These are phyloP conservation scores for Penicillium sp. DNA, from an alignment of 2,329 filamentous ascomycete genomes.

Conservation along the genomic window DNA sequence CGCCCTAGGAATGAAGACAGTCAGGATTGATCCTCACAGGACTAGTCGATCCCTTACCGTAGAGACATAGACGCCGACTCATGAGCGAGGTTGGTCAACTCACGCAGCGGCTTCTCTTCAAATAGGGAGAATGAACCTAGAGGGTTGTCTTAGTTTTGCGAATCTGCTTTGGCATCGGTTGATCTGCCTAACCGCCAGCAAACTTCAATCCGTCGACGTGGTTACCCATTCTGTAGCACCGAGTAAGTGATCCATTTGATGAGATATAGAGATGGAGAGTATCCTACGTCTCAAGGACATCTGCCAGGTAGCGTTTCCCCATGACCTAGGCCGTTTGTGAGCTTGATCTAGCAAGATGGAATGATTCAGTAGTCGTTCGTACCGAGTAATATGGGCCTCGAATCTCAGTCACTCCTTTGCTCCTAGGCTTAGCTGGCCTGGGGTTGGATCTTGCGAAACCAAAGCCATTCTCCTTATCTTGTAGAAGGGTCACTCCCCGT, in stretches of 20 bases:
- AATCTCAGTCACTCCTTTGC: conserved; percentile 51
- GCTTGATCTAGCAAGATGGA: background rate
- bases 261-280: background rate
- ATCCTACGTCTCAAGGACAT: conserved; percentile 50
- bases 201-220: conserved; percentile 55
- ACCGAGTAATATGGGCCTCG: conserved; percentile 53
- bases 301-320: conserved; percentile 50
- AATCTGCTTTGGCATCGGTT: background rate
- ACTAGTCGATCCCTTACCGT: conserved; percentile 33
- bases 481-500: conserved; percentile 36
- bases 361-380: background rate
- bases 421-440: conserved; percentile 47
- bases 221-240: conserved; percentile 45
- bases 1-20: conserved; percentile 35
- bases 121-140: conserved; percentile 50
- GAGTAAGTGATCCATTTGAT: background rate
- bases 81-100: conserved; percentile 49
- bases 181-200: conserved; percentile 38
- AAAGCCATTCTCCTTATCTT: conserved; percentile 48
- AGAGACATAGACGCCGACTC: conserved; percentile 49
- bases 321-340: conserved; percentile 36
- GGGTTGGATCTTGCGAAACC: conserved; percentile 50
- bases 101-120: conserved; percentile 43
- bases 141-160: background rate
- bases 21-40: background rate